Conservation (phyloP, 371 early-diverging fungal genomes). For the Chytridium lagenaria region DNA sequence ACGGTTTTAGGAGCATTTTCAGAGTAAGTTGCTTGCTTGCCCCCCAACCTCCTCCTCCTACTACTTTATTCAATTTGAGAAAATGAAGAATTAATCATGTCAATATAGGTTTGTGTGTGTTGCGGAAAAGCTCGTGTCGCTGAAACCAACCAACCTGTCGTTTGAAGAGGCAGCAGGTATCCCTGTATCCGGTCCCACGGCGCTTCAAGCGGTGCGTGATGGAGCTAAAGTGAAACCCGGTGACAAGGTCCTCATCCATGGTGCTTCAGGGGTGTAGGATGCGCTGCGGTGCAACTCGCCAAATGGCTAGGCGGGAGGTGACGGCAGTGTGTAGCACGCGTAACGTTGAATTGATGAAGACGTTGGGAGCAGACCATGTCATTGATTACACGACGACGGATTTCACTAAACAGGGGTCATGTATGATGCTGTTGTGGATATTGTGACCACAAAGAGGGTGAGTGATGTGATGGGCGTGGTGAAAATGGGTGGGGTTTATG, state of each 20-base stretch:
- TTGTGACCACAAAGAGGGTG: too few species aligned
- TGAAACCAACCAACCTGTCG: slow-evolving; percentile 56
- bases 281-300: slow-evolving; percentile 68
- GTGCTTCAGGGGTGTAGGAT: slow-evolving; percentile 70
- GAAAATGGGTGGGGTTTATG: too few species aligned
- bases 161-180: slow-evolving; percentile 59
- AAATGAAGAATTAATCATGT: too few species aligned
- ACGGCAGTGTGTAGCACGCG: slow-evolving; percentile 17
- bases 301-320: slow-evolving; percentile 49
- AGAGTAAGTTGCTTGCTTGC: neutral
- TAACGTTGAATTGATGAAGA: slow-evolving; percentile 43
- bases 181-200: slow-evolving; percentile 52
- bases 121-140: slow-evolving; percentile 14
- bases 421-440: neutral
- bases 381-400: slow-evolving; percentile 57
- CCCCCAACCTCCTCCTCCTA: neutral
- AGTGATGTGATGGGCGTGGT: too few species aligned
- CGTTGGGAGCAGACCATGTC: slow-evolving; percentile 64
- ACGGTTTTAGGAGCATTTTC: neutral
- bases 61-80: neutral
- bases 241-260: slow-evolving; percentile 55
- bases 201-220: slow-evolving; percentile 48
- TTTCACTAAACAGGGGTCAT: neutral
- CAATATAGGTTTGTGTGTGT: neutral
- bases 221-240: slow-evolving; percentile 36